These are phyloP conservation scores for Rossbeevera mucosa DNA, from an alignment of 768 basidiomycete genomes.

Conservation along the genomic window DNA sequence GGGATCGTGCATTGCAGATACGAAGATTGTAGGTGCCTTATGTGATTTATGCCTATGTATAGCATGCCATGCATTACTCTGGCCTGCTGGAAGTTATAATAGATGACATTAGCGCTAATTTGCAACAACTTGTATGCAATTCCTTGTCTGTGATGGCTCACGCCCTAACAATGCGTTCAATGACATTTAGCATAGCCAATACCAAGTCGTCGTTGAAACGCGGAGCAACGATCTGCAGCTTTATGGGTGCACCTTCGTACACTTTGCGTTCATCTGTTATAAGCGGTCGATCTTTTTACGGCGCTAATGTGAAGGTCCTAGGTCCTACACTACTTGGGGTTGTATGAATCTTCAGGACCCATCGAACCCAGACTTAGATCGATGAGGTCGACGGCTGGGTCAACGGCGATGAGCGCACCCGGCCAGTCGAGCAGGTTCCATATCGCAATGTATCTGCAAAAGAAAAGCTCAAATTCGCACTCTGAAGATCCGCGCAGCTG, in stretches of 20 bases:
- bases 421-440: slow-evolving; percentile 46
- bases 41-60: not conserved
- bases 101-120: not conserved
- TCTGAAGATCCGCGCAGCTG: not conserved
- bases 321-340: slow-evolving; percentile 17
- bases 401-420: slow-evolving; percentile 34
- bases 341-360: slow-evolving; percentile 17
- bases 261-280: slow-evolving; percentile 17
- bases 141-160: not conserved
- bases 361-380: slow-evolving; percentile 1
- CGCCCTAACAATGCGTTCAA: slow-evolving; percentile 24
- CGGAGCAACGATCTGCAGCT: slow-evolving; percentile 21
- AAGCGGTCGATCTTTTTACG: not conserved
- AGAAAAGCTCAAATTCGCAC: not conserved
- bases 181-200: slow-evolving; percentile 21
- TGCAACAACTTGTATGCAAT: not conserved
- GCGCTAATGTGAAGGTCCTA: not conserved
- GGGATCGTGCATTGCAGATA: not conserved
- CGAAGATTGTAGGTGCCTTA: not conserved
- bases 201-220: slow-evolving; percentile 28
- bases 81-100: not conserved
- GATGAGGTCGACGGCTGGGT: slow-evolving; percentile 23
- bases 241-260: slow-evolving; percentile 17
- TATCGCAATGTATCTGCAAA: slow-evolving; percentile 36
- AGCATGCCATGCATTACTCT: not conserved